Percentiles rank a stretch among this genome's conserved stretches.
Conservation (phyloP, 1,284 basidiomycete genomes). For the Tylopilus sp. region DNA sequence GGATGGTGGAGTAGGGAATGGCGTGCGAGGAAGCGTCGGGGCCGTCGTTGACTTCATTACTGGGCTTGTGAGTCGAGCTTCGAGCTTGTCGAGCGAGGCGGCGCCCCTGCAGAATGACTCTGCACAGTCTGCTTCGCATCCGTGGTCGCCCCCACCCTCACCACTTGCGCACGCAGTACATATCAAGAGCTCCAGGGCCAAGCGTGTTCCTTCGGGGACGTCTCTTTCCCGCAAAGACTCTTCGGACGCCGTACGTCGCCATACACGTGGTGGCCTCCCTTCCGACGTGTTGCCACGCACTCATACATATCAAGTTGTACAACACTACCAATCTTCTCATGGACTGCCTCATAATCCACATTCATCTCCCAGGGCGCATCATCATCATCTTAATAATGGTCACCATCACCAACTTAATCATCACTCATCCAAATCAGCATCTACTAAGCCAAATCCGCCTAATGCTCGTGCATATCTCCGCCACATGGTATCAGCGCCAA, state of each 20-base stretch:
- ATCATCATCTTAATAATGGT: conserved; percentile 21
- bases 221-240: conserved; percentile 22
- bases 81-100: conserved; percentile 26
- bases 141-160: conserved; percentile 34
- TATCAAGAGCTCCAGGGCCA: conserved; percentile 14
- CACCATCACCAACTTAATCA: conserved; percentile 20
- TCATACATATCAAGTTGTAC: conserved; percentile 12
- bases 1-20: conserved; percentile 23
- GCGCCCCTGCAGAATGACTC: conserved; percentile 8
- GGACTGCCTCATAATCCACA: conserved; percentile 28
- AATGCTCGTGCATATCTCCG: conserved; percentile 58
- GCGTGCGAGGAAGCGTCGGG: conserved; percentile 42
- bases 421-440: conserved; percentile 24
- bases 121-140: conserved; percentile 9
- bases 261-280: conserved; percentile 10
- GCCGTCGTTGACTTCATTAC: conserved; percentile 59
- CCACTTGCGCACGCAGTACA: conserved; percentile 27
- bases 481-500: conserved; percentile 64
- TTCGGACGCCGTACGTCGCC: conserved; percentile 21
- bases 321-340: conserved; percentile 23
- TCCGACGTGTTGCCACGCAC: conserved; percentile 9
- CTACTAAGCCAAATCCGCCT: conserved; percentile 25
- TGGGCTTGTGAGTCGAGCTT: conserved; percentile 43
- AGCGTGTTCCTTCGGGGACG: conserved; percentile 20
- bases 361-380: conserved; percentile 29